A percentile compares a stretch with the other conserved stretches of the same genome.
phyloP scores from a whole-genome alignment of 441 rosid species.

The Syzygium malaccense region DNA sequence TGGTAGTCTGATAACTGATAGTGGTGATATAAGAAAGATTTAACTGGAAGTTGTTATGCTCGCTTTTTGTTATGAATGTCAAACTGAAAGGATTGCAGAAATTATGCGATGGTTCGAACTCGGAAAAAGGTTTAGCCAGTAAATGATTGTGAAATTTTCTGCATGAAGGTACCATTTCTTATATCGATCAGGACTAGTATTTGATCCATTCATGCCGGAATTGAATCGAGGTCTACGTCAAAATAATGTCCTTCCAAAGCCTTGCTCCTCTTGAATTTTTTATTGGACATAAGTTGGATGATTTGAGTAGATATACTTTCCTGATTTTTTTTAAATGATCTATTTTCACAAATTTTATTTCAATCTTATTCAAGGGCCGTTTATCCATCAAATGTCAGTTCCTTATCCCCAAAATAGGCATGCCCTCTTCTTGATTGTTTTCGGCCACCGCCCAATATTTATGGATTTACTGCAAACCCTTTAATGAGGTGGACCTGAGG shows the following conservation, averaged over 20 bases:
- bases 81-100: neutral
- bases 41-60: neutral
- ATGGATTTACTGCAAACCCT: neutral
- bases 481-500: neutral
- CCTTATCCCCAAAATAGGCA: neutral
- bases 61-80: neutral
- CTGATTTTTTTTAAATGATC: neutral
- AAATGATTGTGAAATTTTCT: neutral
- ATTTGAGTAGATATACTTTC: neutral
- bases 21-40: neutral
- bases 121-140: neutral
- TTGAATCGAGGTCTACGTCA: neutral
- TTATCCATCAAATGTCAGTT: neutral
- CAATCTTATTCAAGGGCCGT: neutral
- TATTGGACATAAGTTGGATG: neutral
- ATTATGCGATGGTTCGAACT: neutral
- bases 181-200: neutral
- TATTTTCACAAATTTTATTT: neutral
- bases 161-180: neutral
- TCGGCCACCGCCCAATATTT: neutral
- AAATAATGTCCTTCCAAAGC: neutral
- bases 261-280: neutral
- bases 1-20: neutral
- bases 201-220: neutral
- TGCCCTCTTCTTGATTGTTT: neutral